phyloP scores from a whole-genome alignment of 169 alveolate species.

The Toxoplasma gondii region DNA sequence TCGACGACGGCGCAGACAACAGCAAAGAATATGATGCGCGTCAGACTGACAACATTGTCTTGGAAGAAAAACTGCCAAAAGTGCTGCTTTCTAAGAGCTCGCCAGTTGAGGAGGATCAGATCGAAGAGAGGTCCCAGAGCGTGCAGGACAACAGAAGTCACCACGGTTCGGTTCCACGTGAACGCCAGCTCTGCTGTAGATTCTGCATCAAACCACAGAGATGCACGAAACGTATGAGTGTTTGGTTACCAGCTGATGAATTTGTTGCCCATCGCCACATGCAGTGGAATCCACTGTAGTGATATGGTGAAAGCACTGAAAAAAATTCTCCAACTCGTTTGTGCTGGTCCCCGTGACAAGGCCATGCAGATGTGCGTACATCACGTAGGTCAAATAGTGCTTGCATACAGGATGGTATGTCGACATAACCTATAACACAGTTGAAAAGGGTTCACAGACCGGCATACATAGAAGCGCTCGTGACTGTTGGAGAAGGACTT shows the following conservation, averaged over 20 bases:
- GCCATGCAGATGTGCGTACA: no score
- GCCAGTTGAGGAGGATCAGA: conserved; percentile 52
- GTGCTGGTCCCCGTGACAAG: no score
- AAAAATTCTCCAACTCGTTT: no score
- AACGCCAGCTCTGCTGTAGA: background rate
- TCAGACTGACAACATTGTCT: conserved; percentile 16
- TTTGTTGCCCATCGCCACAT: no score
- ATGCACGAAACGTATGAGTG: background rate
- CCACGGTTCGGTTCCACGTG: conserved; percentile 7
- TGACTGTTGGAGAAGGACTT: no score
- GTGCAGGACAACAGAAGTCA: conserved; percentile 6
- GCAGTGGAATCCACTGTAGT: no score
- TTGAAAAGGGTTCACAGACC: no score
- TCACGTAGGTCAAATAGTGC: no score
- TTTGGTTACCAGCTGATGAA: background rate
- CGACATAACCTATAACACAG: no score
- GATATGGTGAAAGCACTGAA: no score
- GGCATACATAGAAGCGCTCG: no score
- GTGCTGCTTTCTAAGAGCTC: conserved; percentile 37
- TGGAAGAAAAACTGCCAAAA: conserved; percentile 52
- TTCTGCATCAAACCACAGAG: background rate
- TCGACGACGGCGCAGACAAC: conserved; percentile 30
- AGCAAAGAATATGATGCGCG: conserved; percentile 22
- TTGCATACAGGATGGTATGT: no score
- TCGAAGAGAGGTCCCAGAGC: conserved; percentile 62